Evolutionary conservation across 306 rosid genomes (phyloP).

Genomic region (Cicer arietinum): DNA sequence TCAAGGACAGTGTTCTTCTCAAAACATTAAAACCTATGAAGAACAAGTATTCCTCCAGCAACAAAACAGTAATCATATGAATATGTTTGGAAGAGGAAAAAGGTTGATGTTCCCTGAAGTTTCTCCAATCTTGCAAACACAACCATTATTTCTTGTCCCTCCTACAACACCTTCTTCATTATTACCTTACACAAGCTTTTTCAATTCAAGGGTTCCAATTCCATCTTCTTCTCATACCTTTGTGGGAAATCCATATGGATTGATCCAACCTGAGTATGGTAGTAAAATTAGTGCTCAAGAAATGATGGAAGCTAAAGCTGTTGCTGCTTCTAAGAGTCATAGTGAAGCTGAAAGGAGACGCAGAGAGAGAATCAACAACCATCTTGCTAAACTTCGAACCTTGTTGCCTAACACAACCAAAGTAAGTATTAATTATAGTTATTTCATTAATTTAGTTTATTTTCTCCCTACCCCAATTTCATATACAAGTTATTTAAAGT

Average conservation of each 20-base stretch:
- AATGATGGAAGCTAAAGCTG: slow-evolving; percentile 97
- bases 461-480: no score
- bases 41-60: slow-evolving; percentile 68
- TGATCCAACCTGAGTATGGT: not conserved
- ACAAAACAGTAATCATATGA: slow-evolving; percentile 33
- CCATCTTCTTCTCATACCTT: slow-evolving; percentile 45
- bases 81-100: no score
- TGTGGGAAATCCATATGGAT: no score
- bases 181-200: slow-evolving; percentile 59
- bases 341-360: slow-evolving; percentile 98
- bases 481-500: no score
- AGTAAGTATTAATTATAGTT: slow-evolving; percentile 56
- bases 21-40: slow-evolving; percentile 61
- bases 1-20: slow-evolving; percentile 80
- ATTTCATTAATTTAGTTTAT: no score
- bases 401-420: slow-evolving; percentile 93
- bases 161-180: slow-evolving; percentile 29
- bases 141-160: slow-evolving; percentile 66
- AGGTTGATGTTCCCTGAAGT: slow-evolving; percentile 49
- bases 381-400: slow-evolving; percentile 87
- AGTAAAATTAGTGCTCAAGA: slow-evolving; percentile 89
- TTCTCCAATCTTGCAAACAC: slow-evolving; percentile 54
- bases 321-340: slow-evolving; percentile 95
- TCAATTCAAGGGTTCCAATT: slow-evolving; percentile 60
- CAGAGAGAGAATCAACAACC: slow-evolving; percentile 96